phyloP scores from a whole-genome alignment of 2,329 filamentous ascomycete genomes.

The Aspergillus transmontanensis region DNA sequence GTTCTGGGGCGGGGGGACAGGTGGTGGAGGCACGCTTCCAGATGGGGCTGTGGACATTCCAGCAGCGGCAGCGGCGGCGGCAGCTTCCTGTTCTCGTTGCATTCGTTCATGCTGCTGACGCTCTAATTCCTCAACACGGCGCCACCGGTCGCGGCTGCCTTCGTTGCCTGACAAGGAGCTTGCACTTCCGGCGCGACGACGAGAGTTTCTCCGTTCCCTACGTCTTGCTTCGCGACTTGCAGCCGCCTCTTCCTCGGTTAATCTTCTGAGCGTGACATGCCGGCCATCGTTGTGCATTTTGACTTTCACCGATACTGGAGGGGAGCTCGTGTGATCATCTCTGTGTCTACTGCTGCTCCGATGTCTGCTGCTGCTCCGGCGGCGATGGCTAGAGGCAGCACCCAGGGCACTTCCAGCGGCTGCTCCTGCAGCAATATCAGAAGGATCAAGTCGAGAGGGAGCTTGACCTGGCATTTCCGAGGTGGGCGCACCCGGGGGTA shows the following conservation, averaged over 20 bases:
- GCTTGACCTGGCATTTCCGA: constrained; percentile 34
- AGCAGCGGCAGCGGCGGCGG: constrained; percentile 29
- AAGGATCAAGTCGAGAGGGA: constrained; percentile 22
- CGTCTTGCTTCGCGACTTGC: constrained; percentile 60
- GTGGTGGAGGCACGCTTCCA: constrained; percentile 26
- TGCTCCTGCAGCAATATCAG: constrained; percentile 34
- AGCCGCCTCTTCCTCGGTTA: constrained; percentile 65
- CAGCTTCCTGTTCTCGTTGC: constrained; percentile 40
- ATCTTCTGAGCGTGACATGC: constrained; percentile 62
- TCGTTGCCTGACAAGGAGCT: constrained; percentile 47
- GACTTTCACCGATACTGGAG: constrained; percentile 66
- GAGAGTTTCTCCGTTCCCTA: constrained; percentile 45
- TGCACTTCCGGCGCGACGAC: constrained; percentile 43
- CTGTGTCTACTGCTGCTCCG: constrained; percentile 29
- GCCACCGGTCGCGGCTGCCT: constrained; percentile 47
- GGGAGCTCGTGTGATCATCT: constrained; percentile 53
- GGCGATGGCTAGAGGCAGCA: constrained; percentile 32
- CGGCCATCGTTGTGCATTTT: constrained; percentile 67
- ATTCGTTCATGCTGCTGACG: constrained; percentile 50
- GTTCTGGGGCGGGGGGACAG: constrained; percentile 26
- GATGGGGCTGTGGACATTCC: constrained; percentile 27
- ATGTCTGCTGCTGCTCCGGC: constrained; percentile 32
- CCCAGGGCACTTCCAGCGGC: constrained; percentile 37
- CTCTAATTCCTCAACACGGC: constrained; percentile 53
- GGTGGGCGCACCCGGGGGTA: constrained; percentile 44